Percentiles rank a stretch among this genome's conserved stretches.
phyloP scores from a whole-genome alignment of 441 rosid species.

The Caryocar brasiliense region DNA sequence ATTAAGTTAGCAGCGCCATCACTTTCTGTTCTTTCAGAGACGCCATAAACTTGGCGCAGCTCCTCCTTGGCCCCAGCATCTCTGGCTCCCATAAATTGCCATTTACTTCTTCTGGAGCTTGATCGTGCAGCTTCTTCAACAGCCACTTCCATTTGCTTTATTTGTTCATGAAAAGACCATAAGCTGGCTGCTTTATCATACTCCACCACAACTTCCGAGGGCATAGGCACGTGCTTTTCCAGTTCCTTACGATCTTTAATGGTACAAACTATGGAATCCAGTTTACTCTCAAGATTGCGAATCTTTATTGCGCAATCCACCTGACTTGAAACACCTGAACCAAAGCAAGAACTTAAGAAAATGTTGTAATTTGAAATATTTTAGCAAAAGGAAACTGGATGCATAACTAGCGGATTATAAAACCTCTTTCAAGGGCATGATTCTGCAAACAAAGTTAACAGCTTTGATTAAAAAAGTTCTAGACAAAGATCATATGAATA shows the following conservation, averaged over 20 bases:
- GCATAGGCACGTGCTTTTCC: constrained; percentile 97
- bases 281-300: constrained; percentile 90
- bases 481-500: constrained; percentile 19
- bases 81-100: constrained; percentile 99
- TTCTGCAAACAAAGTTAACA: neutral
- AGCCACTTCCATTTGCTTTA: constrained; percentile 80
- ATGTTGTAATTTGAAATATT: neutral
- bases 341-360: constrained; percentile 2
- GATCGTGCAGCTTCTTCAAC: constrained; percentile 92
- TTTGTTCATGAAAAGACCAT: constrained; percentile 93
- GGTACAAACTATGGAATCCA: constrained; percentile 87
- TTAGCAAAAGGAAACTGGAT: neutral
- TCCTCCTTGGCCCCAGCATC: constrained; percentile 99
- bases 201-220: constrained; percentile 81
- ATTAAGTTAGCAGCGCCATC: constrained; percentile 96
- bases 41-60: constrained; percentile 91
- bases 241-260: constrained; percentile 95
- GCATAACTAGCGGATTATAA: neutral
- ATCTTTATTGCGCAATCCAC: constrained; percentile 96
- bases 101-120: constrained; percentile 85
- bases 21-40: constrained; percentile 95
- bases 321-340: constrained; percentile 92
- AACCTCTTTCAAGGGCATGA: neutral
- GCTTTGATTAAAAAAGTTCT: too few relatives aligned
- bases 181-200: constrained; percentile 91